Evolutionary conservation across 2,329 filamentous ascomycete genomes (phyloP).

Genomic region (Monosporascus sp.): DNA sequence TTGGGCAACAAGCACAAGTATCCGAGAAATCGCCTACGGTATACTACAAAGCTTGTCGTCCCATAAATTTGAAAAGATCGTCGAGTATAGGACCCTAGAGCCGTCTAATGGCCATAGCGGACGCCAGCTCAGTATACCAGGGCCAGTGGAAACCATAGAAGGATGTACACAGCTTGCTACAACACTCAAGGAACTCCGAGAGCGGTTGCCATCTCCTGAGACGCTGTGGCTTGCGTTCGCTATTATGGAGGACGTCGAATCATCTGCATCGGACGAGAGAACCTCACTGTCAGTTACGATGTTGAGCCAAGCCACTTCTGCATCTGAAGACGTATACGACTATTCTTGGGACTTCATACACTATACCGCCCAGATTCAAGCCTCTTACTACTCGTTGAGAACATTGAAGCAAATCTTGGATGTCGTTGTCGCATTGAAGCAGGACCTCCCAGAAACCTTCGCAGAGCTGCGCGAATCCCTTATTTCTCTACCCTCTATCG

Average conservation of each 20-base stretch:
- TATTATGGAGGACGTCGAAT: slow-evolving; percentile 30
- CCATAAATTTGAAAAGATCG: slow-evolving; percentile 14
- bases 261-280: slow-evolving; percentile 26
- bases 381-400: slow-evolving; percentile 55
- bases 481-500: slow-evolving; percentile 14
- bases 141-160: slow-evolving; percentile 9
- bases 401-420: slow-evolving; percentile 46
- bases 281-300: slow-evolving; percentile 24
- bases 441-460: slow-evolving; percentile 6
- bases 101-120: slow-evolving; percentile 23
- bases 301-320: slow-evolving; percentile 19
- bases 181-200: slow-evolving; percentile 17
- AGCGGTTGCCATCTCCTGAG: slow-evolving; percentile 4
- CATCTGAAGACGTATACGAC: slow-evolving; percentile 24
- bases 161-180: slow-evolving; percentile 18
- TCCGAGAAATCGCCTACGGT: slow-evolving; percentile 33
- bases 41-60: slow-evolving; percentile 19
- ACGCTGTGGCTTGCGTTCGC: slow-evolving; percentile 31
- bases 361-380: slow-evolving; percentile 54
- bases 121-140: slow-evolving; percentile 23
- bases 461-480: slow-evolving; percentile 13
- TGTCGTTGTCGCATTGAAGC: slow-evolving; percentile 7
- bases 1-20: slow-evolving; percentile 31
- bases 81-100: slow-evolving; percentile 34
- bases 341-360: slow-evolving; percentile 56